phyloP scores from a whole-genome alignment of 208 protist species.

The Trichomonas gallinae region DNA sequence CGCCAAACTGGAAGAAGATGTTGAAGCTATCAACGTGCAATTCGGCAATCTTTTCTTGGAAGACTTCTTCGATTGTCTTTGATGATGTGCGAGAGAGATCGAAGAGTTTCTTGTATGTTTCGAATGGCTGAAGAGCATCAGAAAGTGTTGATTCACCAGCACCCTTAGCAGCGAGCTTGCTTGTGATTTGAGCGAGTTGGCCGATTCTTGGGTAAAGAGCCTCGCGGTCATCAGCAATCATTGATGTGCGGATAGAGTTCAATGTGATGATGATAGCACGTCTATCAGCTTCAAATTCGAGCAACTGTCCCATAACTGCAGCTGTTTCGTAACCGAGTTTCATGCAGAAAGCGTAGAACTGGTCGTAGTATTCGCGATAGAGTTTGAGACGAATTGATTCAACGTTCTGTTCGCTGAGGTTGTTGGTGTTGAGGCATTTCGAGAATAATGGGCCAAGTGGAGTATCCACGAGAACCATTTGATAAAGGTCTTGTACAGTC shows the following conservation, averaged over 20 bases:
- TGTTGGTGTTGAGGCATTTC: conserved; percentile 31
- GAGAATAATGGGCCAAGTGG: conserved; percentile 40
- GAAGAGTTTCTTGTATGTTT: conserved; percentile 11
- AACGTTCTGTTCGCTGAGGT: conserved; percentile 41
- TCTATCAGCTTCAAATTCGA: conserved; percentile 49
- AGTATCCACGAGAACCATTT: conserved; percentile 43
- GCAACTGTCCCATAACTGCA: conserved; percentile 29
- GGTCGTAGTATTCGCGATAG: conserved; percentile 37
- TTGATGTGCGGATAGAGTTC: conserved; percentile 35
- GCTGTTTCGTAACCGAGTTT: conserved; percentile 32
- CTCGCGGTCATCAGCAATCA: neutral
- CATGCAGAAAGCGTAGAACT: conserved; percentile 18
- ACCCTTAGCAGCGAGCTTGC: conserved; percentile 24
- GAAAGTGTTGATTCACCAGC: conserved; percentile 28
- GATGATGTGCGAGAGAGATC: neutral
- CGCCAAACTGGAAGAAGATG: conserved; percentile 25
- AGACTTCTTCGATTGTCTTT: conserved; percentile 23
- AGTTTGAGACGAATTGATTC: conserved; percentile 43
- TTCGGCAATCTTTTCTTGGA: conserved; percentile 31
- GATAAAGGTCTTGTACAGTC: conserved; percentile 36
- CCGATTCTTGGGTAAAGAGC: neutral
- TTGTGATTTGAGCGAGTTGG: conserved; percentile 14
- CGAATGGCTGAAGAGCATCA: conserved; percentile 29
- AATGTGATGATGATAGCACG: conserved; percentile 44
- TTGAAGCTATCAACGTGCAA: conserved; percentile 27